Conservation (phyloP, 305 asterid genomes). For the Solanum hybrid region DNA sequence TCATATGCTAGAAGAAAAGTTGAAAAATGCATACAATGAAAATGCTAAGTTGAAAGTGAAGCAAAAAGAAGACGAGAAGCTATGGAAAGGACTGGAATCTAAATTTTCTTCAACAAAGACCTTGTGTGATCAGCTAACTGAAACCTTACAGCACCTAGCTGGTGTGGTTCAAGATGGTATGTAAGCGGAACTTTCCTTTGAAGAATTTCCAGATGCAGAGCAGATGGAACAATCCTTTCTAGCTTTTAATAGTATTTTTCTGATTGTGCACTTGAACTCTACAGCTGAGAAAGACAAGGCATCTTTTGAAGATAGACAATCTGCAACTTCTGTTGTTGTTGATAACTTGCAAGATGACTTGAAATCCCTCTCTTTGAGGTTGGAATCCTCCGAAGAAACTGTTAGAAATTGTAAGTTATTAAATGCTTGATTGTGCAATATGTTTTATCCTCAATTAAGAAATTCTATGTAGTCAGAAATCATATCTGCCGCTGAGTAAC, state of each 20-base stretch:
- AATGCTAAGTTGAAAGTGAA: constrained; percentile 75
- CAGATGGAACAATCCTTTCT: not conserved
- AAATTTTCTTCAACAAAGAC: constrained; percentile 75
- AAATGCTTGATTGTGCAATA: not conserved
- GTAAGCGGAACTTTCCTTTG: not conserved
- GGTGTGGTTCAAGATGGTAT: constrained; percentile 78
- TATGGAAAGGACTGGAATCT: constrained; percentile 85
- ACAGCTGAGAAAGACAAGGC: constrained; percentile 88
- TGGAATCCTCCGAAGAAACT: constrained; percentile 66
- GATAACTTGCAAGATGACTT: constrained; percentile 59
- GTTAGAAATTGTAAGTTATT: constrained; percentile 55
- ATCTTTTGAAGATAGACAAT: constrained; percentile 61
- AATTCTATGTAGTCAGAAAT: not conserved
- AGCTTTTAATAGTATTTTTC: constrained; percentile 1
- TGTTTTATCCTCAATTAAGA: not conserved
- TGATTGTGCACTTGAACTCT: constrained; percentile 14
- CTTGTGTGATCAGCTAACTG: constrained; percentile 69
- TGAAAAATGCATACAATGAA: constrained; percentile 80
- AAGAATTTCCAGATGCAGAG: not conserved
- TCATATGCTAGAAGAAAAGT: constrained; percentile 66
- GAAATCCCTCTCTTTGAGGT: constrained; percentile 52
- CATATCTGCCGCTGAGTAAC: not conserved
- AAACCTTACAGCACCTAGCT: constrained; percentile 60
- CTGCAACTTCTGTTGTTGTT: constrained; percentile 62
- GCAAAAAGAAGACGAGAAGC: constrained; percentile 92